A percentile compares a stretch with the other conserved stretches of the same genome.
Evolutionary conservation across 352 stramenopile genomes (phyloP).

Genomic region (Globisporangium cylindrosporum): DNA sequence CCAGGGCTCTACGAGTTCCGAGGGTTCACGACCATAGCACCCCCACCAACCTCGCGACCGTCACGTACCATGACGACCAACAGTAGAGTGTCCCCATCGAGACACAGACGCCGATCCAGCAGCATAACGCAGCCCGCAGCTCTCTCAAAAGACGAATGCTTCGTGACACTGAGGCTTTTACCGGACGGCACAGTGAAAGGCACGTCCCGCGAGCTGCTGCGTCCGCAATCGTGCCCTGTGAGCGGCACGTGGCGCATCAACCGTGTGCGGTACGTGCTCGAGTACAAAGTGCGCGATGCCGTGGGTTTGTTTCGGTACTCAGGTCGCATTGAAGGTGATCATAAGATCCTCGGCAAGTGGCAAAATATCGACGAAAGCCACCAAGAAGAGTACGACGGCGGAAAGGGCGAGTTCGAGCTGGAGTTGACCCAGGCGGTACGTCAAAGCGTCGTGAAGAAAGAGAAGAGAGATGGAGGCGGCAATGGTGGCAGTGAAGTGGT

Average conservation of each 20-base stretch:
- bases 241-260: conserved; percentile 51
- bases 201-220: conserved; percentile 54
- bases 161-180: conserved; percentile 60
- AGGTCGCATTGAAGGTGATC: conserved; percentile 34
- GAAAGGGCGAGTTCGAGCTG: conserved; percentile 56
- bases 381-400: conserved; percentile 43
- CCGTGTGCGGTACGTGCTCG: conserved; percentile 53
- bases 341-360: conserved; percentile 48
- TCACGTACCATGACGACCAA: conserved; percentile 22
- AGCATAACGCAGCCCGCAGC: not conserved
- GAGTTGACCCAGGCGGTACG: conserved; percentile 31
- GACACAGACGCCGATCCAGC: not conserved
- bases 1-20: conserved; percentile 64
- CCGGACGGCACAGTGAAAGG: conserved; percentile 48
- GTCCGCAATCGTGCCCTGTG: conserved; percentile 55
- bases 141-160: conserved; percentile 48
- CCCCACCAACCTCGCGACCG: conserved; percentile 6
- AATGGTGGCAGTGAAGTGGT: conserved; percentile 7
- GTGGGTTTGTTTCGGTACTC: conserved; percentile 64
- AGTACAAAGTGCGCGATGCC: conserved; percentile 65
- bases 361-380: conserved; percentile 58
- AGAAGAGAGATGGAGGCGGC: not conserved
- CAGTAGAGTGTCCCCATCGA: not conserved
- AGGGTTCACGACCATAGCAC: conserved; percentile 50
- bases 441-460: not conserved